Evolutionary conservation across 2,329 filamentous ascomycete species (phyloP), one percentile per base, ranked within the genome.

Genomic region (Cladosporium sphaerospermum): DNA sequence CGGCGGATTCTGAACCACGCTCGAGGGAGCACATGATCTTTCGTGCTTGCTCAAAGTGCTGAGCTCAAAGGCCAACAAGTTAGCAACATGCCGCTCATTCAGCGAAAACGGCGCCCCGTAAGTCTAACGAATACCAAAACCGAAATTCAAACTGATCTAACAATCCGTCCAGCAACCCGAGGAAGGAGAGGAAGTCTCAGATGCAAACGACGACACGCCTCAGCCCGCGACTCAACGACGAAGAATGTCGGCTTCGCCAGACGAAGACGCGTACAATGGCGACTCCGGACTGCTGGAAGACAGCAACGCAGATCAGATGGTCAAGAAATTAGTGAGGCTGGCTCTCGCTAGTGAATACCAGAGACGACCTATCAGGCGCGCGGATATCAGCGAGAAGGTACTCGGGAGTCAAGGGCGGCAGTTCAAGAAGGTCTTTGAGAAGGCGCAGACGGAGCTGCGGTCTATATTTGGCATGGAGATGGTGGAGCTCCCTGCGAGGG

Each of bases 401-500:
- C 81, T 96, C 9, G 88, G 86, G 0, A 73, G 79, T 14, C 78
- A 83, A 43, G 79, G 84, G 8, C 78, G 85, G 32, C 75, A 83
- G 34, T 97, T 96, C 68, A 90, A 83, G 66, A 69, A 73, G 10
- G 82, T 96, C 3, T 96, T 96, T 64, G 80, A 81, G 0, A 75
- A 80, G 39, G 89, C 92, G 40, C 92, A 99, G 68, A 71, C 75
- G 33, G 80, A 87, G 59, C 74, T 99, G 36, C 75, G 78, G 45
- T 73, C 73, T 2, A 78, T 84, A 1, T 97, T 96, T 71, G 93
- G 93, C n/a, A 96, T 97, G 90, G 80, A 91, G 67, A 80, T 99
- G 77, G 78, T 82, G 3, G 91, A 96, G 71, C 76, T 97, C 46
- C 90, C 93, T 0, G 76, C 80, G 1, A 81, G 80, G 63, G 92